These are phyloP conservation scores for Monosporozyma yasuniensis DNA, from an alignment of 805 yeast species.

Conservation along the genomic window DNA sequence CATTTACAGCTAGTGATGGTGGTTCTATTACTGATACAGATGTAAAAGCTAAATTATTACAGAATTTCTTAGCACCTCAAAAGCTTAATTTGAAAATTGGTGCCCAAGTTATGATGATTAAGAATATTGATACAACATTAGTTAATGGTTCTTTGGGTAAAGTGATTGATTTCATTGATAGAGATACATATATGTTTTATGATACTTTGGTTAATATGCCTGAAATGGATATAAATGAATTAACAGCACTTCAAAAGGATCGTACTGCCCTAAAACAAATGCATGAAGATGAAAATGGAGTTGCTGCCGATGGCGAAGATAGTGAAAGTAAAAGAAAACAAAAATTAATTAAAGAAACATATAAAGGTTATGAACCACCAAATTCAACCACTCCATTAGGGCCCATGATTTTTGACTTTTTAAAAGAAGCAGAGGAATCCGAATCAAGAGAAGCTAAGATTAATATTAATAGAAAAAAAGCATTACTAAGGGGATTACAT, in stretches of 20 bases:
- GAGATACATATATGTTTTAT: constrained; percentile 39
- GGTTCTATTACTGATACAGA: constrained; percentile 39
- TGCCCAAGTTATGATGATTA: constrained; percentile 78
- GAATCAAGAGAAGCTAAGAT: constrained; percentile 21
- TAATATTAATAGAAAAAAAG: constrained; percentile 41
- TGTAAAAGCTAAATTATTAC: constrained; percentile 37
- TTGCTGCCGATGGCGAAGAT: constrained; percentile 8
- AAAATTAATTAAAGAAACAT: constrained; percentile 19
- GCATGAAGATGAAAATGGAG: constrained; percentile 9
- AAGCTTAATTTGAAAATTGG: constrained; percentile 50
- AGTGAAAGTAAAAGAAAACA: constrained; percentile 17
- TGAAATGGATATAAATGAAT: background rate
- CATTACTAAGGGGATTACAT: constrained; percentile 36
- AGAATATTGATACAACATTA: constrained; percentile 60
- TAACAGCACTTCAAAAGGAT: background rate
- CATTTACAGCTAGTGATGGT: constrained; percentile 46
- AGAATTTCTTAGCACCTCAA: constrained; percentile 56
- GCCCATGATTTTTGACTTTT: constrained; percentile 43
- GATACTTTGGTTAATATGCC: constrained; percentile 14
- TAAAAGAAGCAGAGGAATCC: constrained; percentile 24
- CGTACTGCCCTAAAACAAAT: constrained; percentile 12
- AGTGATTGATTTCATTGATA: constrained; percentile 50
- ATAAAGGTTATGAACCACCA: constrained; percentile 10
- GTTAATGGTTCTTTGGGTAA: constrained; percentile 75
- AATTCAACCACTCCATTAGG: constrained; percentile 24